Evolutionary conservation across 139 green algal genomes (phyloP), one percentile per base, ranked within the genome.

Genomic region (Coccomyxa sp.): DNA sequence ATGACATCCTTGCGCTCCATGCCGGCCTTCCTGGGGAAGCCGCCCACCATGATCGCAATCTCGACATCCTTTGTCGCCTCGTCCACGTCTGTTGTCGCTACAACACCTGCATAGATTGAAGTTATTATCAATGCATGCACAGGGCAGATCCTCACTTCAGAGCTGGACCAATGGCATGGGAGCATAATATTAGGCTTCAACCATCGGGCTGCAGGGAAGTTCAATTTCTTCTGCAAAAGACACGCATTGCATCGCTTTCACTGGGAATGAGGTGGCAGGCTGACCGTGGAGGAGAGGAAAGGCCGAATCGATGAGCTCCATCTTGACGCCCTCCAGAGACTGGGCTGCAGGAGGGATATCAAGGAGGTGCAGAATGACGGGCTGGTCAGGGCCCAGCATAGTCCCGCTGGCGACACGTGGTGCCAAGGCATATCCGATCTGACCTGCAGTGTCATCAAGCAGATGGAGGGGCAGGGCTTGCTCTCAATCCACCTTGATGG

Each of bases 1-100:
- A 98, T 98, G 12, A 98, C 93, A 32, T 98, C 95, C 85, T 98
- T 98, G 80, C 96, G 91, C 90, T 98, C 95, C 95, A 98, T 97
- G 82, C 96, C 96, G 14, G 89, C 91, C 79, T 92, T 91, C 38
- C 92, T 84, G 0, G 91, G 93, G 85, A 97, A 97, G 25, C 94
- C 94, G 17, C 95, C 96, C 60, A 99, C 94, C 93, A 99, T 96
- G 57, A 99, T 86, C 15, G 96, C 96, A 12, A 98, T 81, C 71
- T 98, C 93, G 27, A 98, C 94, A 51, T 82, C 96, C 84, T 94
- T 95, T 84, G 86, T 96, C 0, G 96, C 96, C 79, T 91, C 92
- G 32, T 94, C 89, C 13, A 90, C 79, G 84, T 98, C 88, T 1
- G 92, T 96, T 80, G 90, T 95, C 27, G 91, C 90, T 32, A 97